phyloP scores from a whole-genome alignment of 2,329 filamentous ascomycete species.

The Pseudogymnoascus destructans region DNA sequence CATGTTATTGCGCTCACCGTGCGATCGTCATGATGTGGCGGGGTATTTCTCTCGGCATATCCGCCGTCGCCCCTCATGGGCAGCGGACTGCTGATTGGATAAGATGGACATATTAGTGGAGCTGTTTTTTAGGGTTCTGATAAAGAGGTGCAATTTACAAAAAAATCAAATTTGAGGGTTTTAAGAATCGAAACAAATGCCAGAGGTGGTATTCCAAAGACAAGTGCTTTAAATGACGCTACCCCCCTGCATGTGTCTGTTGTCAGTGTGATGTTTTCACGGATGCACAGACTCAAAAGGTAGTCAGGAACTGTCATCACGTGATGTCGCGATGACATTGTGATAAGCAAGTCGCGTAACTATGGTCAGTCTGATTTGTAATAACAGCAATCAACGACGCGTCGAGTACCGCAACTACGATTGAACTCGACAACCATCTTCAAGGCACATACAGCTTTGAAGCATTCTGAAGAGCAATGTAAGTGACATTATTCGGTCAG shows the following conservation, averaged over 20 bases:
- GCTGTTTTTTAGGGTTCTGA: not conserved
- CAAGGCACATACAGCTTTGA: not conserved
- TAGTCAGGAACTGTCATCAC: not conserved
- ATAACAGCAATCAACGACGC: not conserved
- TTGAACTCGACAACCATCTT: not conserved
- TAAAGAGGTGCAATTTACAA: not conserved
- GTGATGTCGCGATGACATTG: not conserved
- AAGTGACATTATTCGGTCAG: not conserved
- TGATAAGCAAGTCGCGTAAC: not conserved
- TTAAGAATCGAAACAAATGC: not conserved
- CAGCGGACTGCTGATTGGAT: not conserved
- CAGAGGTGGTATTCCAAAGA: not conserved
- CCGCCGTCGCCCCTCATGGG: not conserved
- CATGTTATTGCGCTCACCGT: not conserved
- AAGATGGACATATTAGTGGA: not conserved
- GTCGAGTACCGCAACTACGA: not conserved
- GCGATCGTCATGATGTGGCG: not conserved
- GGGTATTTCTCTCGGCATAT: constrained; percentile 2
- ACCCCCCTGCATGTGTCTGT: not conserved
- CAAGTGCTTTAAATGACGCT: not conserved
- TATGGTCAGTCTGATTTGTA: not conserved
- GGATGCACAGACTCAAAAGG: not conserved
- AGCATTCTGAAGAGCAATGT: not conserved
- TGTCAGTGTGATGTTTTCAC: not conserved
- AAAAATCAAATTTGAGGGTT: not conserved